Conservation (phyloP, 2,329 filamentous ascomycete genomes). For the Penicillium digitatum region DNA sequence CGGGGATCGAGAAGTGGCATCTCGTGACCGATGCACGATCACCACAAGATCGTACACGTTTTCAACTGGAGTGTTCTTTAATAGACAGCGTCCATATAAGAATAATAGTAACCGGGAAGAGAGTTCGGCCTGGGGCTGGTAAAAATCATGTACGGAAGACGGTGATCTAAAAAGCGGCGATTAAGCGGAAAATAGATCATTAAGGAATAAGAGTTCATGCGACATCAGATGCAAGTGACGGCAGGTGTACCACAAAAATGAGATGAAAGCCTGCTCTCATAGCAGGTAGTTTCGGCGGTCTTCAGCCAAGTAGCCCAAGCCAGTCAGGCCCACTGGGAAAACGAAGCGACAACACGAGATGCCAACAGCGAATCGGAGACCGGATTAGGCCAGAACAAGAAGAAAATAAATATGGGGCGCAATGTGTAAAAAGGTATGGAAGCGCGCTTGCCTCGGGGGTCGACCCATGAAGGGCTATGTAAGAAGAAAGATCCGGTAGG, state of each 20-base stretch:
- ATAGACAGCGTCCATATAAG: slow-evolving; percentile 23
- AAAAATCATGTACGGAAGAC: slow-evolving; percentile 4
- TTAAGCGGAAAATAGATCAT: slow-evolving; percentile 3
- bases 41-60: slow-evolving; percentile 2
- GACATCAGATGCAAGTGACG: slow-evolving; percentile 5
- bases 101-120: not conserved
- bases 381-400: slow-evolving; percentile 1
- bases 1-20: slow-evolving; percentile 34
- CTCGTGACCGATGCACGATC: slow-evolving; percentile 12
- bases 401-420: slow-evolving; percentile 10
- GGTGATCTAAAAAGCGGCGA: slow-evolving; percentile 4
- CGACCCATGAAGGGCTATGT: slow-evolving; percentile 16
- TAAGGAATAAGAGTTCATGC: slow-evolving; percentile 17
- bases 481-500: slow-evolving; percentile 10
- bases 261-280: slow-evolving; percentile 13
- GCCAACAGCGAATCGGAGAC: slow-evolving; percentile 15
- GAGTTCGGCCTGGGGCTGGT: not conserved
- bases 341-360: slow-evolving; percentile 17
- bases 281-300: slow-evolving; percentile 10
- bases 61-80: not conserved
- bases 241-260: slow-evolving; percentile 19
- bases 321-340: slow-evolving; percentile 30
- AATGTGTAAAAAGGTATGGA: slow-evolving; percentile 3
- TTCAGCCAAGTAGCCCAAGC: slow-evolving; percentile 20
- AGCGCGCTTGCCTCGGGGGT: slow-evolving; percentile 19